Percentiles rank a stretch among this genome's conserved stretches.
These are phyloP conservation scores for Cochlearia excelsa DNA, from an alignment of 345 rosid species.

Conservation along the genomic window DNA sequence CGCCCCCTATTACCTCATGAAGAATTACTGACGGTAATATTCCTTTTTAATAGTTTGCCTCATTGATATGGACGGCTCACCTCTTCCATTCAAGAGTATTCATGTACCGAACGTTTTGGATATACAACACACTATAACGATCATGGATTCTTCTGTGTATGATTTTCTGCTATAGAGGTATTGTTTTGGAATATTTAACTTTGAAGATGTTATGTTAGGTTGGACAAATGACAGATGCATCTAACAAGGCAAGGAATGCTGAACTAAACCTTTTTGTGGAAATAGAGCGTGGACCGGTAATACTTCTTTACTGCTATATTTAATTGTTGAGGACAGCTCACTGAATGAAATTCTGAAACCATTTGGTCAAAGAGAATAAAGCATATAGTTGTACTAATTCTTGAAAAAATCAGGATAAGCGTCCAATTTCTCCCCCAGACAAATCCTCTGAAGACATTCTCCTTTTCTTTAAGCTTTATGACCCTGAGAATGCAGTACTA, in stretches of 20 bases:
- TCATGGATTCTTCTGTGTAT: slow-evolving; percentile 2
- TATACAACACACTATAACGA: neutral
- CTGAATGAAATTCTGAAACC: slow-evolving; percentile 6
- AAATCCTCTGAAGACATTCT: slow-evolving; percentile 76
- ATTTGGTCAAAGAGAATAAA: slow-evolving; percentile 11
- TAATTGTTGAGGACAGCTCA: slow-evolving; percentile 1
- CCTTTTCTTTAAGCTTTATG: slow-evolving; percentile 89
- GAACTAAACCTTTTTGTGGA: slow-evolving; percentile 89
- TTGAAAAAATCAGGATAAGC: slow-evolving; percentile 57
- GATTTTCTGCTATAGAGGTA: slow-evolving; percentile 9
- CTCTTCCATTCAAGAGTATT: slow-evolving; percentile 8
- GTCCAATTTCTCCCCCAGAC: slow-evolving; percentile 57
- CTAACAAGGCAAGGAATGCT: slow-evolving; percentile 70
- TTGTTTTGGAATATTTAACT: slow-evolving; percentile 5
- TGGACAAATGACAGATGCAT: slow-evolving; percentile 83
- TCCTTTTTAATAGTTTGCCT: neutral
- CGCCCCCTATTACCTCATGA: slow-evolving; percentile 79
- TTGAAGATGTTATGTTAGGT: slow-evolving; percentile 49
- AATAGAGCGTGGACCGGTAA: slow-evolving; percentile 77
- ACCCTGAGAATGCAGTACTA: slow-evolving; percentile 69
- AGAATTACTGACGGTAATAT: slow-evolving; percentile 73
- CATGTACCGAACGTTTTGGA: neutral
- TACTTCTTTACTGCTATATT: slow-evolving; percentile 21
- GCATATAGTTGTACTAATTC: slow-evolving; percentile 10
- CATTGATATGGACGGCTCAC: slow-evolving; percentile 8